These are phyloP conservation scores for Russula dissimulans DNA, from an alignment of 768 basidiomycete species.

Conservation along the genomic window DNA sequence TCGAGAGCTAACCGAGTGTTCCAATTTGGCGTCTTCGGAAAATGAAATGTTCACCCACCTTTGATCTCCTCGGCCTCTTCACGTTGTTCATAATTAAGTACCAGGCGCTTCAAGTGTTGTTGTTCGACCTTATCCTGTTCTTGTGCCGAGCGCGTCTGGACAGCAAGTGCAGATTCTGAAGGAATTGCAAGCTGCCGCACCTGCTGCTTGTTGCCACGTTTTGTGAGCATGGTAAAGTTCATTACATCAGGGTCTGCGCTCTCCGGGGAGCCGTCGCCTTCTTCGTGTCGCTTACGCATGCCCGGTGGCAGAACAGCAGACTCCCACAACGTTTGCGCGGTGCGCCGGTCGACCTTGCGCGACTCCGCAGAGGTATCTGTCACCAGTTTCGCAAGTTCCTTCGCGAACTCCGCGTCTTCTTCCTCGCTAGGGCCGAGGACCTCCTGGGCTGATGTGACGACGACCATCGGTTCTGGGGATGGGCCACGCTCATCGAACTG, in stretches of 20 bases:
- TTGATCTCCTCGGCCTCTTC: constrained; percentile 79
- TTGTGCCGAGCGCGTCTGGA: constrained; percentile 87
- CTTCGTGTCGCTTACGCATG: constrained; percentile 60
- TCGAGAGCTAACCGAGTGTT: constrained; percentile 44
- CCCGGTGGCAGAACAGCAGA: constrained; percentile 66
- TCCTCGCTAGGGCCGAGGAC: constrained; percentile 77
- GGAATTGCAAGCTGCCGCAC: constrained; percentile 90
- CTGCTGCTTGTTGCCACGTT: constrained; percentile 89
- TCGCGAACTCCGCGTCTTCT: constrained; percentile 87
- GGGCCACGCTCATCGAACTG: constrained; percentile 62
- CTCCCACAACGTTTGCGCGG: constrained; percentile 82
- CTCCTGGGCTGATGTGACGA: constrained; percentile 65
- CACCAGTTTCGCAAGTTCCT: constrained; percentile 92
- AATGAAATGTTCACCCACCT: constrained; percentile 33
- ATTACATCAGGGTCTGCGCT: constrained; percentile 42
- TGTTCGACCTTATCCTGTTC: constrained; percentile 93
- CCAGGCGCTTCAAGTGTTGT: constrained; percentile 92
- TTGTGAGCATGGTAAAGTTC: constrained; percentile 89
- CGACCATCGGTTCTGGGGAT: constrained; percentile 67
- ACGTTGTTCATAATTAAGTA: constrained; percentile 83
- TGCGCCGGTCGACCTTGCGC: constrained; percentile 81
- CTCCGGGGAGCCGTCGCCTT: constrained; percentile 42
- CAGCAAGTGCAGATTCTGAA: constrained; percentile 74
- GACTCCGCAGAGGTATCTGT: constrained; percentile 79
- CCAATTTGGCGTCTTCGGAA: background rate